A percentile compares a stretch with the other conserved stretches of the same genome.
Conservation (phyloP, 2,329 filamentous ascomycete species). For the Neofusicoccum umdonicola region DNA sequence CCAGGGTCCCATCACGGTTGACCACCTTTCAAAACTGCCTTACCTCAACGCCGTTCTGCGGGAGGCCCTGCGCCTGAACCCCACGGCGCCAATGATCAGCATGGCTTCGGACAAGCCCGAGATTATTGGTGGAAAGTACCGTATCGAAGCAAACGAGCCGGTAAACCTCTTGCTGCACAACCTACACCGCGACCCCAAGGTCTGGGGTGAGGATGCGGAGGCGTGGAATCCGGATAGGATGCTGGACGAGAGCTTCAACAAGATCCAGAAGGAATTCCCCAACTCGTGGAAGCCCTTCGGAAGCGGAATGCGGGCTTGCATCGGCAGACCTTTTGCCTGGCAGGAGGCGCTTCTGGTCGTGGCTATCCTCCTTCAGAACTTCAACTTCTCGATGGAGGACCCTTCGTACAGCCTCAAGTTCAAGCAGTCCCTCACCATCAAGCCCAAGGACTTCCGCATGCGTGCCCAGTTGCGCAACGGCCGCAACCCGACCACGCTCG, state of each 20-base stretch:
- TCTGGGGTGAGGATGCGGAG: slow-evolving; percentile 46
- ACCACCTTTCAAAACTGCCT: slow-evolving; percentile 51
- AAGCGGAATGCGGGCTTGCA: slow-evolving; percentile 53
- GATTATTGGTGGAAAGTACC: slow-evolving; percentile 37
- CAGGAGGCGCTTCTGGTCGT: slow-evolving; percentile 51
- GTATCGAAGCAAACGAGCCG: slow-evolving; percentile 32
- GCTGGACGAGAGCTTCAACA: slow-evolving; percentile 43
- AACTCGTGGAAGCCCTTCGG: slow-evolving; percentile 55
- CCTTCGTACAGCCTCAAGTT: slow-evolving; percentile 44
- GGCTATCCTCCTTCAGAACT: slow-evolving; percentile 46
- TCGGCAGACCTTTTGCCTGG: slow-evolving; percentile 55
- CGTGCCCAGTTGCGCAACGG: slow-evolving; percentile 33
- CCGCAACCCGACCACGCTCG: slow-evolving; percentile 32
- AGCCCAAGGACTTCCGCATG: slow-evolving; percentile 43
- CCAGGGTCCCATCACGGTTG: slow-evolving; percentile 42
- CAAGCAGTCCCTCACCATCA: slow-evolving; percentile 47
- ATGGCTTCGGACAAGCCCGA: slow-evolving; percentile 34
- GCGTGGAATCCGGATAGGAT: slow-evolving; percentile 49
- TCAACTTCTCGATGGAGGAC: slow-evolving; percentile 45
- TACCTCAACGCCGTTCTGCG: slow-evolving; percentile 56
- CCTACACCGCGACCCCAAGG: slow-evolving; percentile 41
- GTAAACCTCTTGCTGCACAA: slow-evolving; percentile 33
- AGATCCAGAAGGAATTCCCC: slow-evolving; percentile 37
- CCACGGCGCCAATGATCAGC: slow-evolving; percentile 53
- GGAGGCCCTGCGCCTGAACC: slow-evolving; percentile 55